These are phyloP conservation scores for Breynia disticha DNA, from an alignment of 441 rosid species.

Conservation along the genomic window DNA sequence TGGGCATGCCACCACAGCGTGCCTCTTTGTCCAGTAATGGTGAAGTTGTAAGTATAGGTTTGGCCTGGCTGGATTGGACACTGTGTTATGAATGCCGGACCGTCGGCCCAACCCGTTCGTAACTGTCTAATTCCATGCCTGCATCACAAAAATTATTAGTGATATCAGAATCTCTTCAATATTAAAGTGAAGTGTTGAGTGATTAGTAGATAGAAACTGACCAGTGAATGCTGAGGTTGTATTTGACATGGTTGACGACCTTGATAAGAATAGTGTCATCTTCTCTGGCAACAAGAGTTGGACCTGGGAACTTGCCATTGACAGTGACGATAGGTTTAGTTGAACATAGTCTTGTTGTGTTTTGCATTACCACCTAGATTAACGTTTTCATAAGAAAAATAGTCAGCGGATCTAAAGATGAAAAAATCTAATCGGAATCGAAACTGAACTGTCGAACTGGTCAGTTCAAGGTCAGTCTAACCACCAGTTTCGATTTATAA, in stretches of 20 bases:
- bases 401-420: too few relatives aligned
- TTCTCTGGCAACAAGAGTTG: slow-evolving; percentile 76
- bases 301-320: slow-evolving; percentile 80
- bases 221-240: slow-evolving; percentile 80
- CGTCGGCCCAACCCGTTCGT: slow-evolving; percentile 87
- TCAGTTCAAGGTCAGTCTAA: too few relatives aligned
- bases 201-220: slow-evolving; percentile 11
- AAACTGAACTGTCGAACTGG: too few relatives aligned
- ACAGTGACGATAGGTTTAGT: slow-evolving; percentile 70
- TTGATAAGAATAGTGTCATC: slow-evolving; percentile 72
- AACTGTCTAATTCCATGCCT: slow-evolving; percentile 82
- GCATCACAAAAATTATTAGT: not conserved
- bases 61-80: slow-evolving; percentile 81
- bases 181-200: too few relatives aligned
- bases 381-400: too few relatives aligned
- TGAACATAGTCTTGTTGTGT: slow-evolving; percentile 51
- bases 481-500: too few relatives aligned
- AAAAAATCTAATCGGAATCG: too few relatives aligned
- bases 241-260: slow-evolving; percentile 76
- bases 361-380: slow-evolving; percentile 60
- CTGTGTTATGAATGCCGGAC: slow-evolving; percentile 84
- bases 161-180: too few relatives aligned
- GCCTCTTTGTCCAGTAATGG: slow-evolving; percentile 77
- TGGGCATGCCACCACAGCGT: slow-evolving; percentile 89
- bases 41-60: slow-evolving; percentile 60